A percentile compares a stretch with the other conserved stretches of the same genome.
Evolutionary conservation across 129 eudicot species (phyloP).

Genomic region (Glebionis coronaria): DNA sequence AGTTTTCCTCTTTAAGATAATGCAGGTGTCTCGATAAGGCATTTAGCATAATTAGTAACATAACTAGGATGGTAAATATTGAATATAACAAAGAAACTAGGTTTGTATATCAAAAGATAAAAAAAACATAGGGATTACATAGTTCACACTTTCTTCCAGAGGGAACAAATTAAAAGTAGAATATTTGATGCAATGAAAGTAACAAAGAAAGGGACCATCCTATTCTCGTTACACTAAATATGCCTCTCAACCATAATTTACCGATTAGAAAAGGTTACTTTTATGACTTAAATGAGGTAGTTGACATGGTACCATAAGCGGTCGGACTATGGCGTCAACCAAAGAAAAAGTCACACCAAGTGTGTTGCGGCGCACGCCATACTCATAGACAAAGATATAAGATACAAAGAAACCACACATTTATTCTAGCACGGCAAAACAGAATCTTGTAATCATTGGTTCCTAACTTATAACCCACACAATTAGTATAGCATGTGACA

Average conservation of each 20-base stretch:
- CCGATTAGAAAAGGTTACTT: neutral
- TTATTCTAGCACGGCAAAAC: neutral
- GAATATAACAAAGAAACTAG: constrained; percentile 5
- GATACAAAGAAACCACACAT: constrained; percentile 2
- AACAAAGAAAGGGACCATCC: too few species aligned
- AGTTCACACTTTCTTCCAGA: neutral
- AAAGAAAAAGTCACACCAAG: neutral
- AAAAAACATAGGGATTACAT: neutral
- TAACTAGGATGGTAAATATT: constrained; percentile 3
- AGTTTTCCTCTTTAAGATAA: too few species aligned
- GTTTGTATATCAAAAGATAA: constrained; percentile 6
- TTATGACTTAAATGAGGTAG: constrained; percentile 7
- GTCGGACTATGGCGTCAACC: constrained; percentile 2
- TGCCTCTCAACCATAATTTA: neutral
- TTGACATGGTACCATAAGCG: constrained; percentile 6
- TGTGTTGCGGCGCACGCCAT: neutral
- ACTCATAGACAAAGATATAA: constrained; percentile 1
- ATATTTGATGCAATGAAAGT: neutral
- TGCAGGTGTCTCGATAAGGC: neutral
- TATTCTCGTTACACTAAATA: neutral
- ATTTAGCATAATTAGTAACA: neutral
- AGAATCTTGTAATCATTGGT: neutral
- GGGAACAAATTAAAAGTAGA: neutral
- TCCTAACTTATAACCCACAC: neutral
- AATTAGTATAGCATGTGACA: neutral